Evolutionary conservation across 768 basidiomycete genomes (phyloP), one percentile per base, ranked within the genome.

Genomic region (Lactarius quietus): DNA sequence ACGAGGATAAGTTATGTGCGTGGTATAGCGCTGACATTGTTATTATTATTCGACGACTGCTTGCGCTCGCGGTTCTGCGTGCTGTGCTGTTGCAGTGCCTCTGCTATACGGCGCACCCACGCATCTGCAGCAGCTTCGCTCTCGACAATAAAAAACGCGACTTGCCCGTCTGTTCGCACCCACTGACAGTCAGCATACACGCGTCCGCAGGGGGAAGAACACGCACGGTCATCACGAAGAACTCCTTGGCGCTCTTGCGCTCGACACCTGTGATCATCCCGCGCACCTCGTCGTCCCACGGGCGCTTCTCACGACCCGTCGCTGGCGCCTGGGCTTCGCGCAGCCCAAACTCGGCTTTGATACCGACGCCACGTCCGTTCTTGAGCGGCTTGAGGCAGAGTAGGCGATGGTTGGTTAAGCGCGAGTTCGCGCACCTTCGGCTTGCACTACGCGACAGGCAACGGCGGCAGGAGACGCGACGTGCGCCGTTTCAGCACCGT

Each of bases 301-400:
- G 72, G 56, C 84, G 83, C 70, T 81, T 91, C n/a, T 93, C 93
- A 3, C 84, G 92, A 59, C 80, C 85, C 15, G n/a, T 84, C 58
- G 79, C 80, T 3, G 57, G 31, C 52, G 61, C 66, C 3, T 56
- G 62, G 6, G 68, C 41, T 57, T 33, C 72, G 60, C 74, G 75
- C 57, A 86, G 63, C n/a, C 74, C 72, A n/a, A 85, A 72, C 71
- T 87, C 86, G 6, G 76, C 77, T 70, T 86, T 86, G 53, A 87
- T 67, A 15, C 80, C 74, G 26, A 82, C 71, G 17, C 74, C 76
- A 6, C 75, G 74, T 20, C 73, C 74, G 41, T 73, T 76, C 61
- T 76, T 75, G 45, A 75, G 74, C 64, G 76, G 75, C 73, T 88
- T 88, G 36, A 88, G 72, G 62, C 85, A 87, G 38, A 88, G 62